Conservation (phyloP, 148 eudicot genomes). For the Cornus suecica region DNA sequence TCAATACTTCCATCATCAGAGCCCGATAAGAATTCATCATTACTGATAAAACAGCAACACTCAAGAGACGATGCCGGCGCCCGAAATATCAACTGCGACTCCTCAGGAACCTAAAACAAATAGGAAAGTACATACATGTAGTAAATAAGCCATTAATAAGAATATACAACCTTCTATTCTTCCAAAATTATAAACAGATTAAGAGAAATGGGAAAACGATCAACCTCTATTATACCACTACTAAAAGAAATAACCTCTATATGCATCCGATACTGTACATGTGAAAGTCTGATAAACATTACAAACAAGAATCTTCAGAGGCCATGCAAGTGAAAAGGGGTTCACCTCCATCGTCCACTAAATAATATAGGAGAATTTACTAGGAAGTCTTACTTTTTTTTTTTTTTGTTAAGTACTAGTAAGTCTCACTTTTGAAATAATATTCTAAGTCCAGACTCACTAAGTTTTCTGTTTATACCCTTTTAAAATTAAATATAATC, state of each 20-base stretch:
- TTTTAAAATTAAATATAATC: too few species aligned
- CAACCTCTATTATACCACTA: background rate
- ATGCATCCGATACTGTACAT: background rate
- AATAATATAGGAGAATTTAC: too few species aligned
- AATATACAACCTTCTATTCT: background rate
- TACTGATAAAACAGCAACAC: conserved; percentile 74
- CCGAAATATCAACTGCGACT: conserved; percentile 72
- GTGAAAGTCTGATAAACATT: background rate
- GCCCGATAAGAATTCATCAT: conserved; percentile 90
- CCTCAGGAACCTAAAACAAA: conserved; percentile 77
- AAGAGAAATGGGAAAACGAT: background rate
- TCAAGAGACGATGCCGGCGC: conserved; percentile 86
- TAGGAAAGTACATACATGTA: conserved; percentile 5
- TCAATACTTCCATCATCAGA: conserved; percentile 97
- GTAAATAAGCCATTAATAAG: background rate
- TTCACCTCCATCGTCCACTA: background rate
- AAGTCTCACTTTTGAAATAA: too few species aligned
- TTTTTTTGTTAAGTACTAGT: too few species aligned
- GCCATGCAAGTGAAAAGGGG: background rate
- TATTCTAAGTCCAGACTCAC: too few species aligned
- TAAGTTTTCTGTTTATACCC: too few species aligned
- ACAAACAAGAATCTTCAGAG: background rate
- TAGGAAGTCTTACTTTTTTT: too few species aligned
- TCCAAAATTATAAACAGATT: background rate
- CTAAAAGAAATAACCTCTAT: background rate